phyloP scores from a whole-genome alignment of 208 protist species.

The Tritrichomonas foetus region DNA sequence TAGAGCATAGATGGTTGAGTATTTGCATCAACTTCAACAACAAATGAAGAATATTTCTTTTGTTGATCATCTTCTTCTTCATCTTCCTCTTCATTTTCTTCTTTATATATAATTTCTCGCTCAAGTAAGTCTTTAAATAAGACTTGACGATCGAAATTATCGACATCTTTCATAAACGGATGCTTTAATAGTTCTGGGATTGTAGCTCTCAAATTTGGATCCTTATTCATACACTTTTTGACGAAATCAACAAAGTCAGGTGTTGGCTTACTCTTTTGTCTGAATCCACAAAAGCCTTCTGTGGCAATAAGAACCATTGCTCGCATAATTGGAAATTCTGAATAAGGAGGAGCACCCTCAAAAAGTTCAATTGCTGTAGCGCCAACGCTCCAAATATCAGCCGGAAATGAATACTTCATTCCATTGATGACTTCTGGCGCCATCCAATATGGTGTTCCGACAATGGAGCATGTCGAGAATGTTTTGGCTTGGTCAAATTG shows the following conservation, averaged over 20 bases:
- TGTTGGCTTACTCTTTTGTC: not conserved
- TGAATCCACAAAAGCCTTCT: not conserved
- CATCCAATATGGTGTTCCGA: constrained; percentile 54
- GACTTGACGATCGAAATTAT: not conserved
- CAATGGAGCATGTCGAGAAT: not conserved
- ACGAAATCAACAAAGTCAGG: not conserved
- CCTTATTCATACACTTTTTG: not conserved
- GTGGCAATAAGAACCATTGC: not conserved
- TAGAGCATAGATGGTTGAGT: too few species aligned
- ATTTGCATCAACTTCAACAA: too few species aligned
- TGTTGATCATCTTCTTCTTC: too few species aligned
- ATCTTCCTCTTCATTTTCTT: too few species aligned
- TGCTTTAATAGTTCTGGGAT: not conserved
- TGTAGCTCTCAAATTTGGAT: not conserved
- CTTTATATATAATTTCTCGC: too few species aligned
- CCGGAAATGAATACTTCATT: constrained; percentile 28
- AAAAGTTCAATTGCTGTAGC: constrained; percentile 51
- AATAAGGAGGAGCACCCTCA: constrained; percentile 46
- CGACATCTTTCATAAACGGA: not conserved
- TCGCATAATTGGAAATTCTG: constrained; percentile 24
- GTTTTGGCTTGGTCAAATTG: not conserved
- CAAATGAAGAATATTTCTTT: too few species aligned
- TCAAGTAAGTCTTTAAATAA: not conserved
- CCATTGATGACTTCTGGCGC: constrained; percentile 50
- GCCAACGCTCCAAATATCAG: constrained; percentile 54